These are phyloP conservation scores for Boletales sp. DNA, from an alignment of 768 basidiomycete species.

Conservation along the genomic window DNA sequence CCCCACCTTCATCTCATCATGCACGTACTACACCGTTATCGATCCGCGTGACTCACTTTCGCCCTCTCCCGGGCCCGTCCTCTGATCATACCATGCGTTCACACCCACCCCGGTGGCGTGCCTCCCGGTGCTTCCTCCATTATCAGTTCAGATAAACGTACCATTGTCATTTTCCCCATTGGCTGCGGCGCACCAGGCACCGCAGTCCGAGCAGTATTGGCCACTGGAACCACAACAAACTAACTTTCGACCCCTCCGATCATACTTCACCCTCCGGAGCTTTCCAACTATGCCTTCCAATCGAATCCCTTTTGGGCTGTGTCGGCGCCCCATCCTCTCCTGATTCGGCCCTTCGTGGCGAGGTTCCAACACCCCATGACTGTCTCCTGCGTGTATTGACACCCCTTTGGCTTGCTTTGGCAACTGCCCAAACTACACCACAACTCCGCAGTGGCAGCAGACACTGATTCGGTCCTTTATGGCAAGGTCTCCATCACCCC, in stretches of 20 bases:
- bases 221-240: not conserved
- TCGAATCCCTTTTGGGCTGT: not conserved
- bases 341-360: not conserved
- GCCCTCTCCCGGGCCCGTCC: not conserved
- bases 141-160: not conserved
- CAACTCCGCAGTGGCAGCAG: too few species aligned
- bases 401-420: not conserved
- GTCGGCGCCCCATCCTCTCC: not conserved
- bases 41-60: conserved; percentile 9
- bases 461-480: too few species aligned
- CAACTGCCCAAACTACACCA: too few species aligned
- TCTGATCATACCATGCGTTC: conserved; percentile 13
- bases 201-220: not conserved
- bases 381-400: conserved; percentile 1
- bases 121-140: conserved; percentile 1
- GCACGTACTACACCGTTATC: conserved; percentile 9
- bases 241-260: not conserved
- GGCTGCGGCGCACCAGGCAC: conserved; percentile 6
- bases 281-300: not conserved
- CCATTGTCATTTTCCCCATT: not conserved
- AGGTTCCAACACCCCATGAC: not conserved
- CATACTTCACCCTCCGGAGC: not conserved
- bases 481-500: too few species aligned
- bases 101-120: conserved; percentile 1
- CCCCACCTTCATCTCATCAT: not conserved